Evolutionary conservation across 1,284 basidiomycete species (phyloP).

Genomic region (Pterulicium gracile): DNA sequence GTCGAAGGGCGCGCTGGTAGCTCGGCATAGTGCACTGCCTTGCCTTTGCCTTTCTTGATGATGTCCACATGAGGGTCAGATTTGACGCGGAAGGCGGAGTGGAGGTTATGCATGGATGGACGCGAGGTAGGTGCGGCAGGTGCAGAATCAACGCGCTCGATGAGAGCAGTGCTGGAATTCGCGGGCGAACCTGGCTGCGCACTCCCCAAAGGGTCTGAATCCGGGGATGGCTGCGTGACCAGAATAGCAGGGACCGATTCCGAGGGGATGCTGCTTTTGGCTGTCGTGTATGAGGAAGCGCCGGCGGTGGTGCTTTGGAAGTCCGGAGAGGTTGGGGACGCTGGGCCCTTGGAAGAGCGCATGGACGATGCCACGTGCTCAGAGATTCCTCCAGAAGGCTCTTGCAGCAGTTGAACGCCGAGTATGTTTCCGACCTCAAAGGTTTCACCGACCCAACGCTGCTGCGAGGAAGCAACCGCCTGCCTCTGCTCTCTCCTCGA

Average conservation of each 20-base stretch:
- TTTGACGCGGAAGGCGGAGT: constrained; percentile 10
- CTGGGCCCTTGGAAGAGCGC: constrained; percentile 9
- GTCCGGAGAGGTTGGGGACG: constrained; percentile 3
- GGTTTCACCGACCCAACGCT: constrained; percentile 58
- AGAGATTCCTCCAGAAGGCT: constrained; percentile 14
- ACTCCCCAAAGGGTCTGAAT: no score
- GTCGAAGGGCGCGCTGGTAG: constrained; percentile 31
- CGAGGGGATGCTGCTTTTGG: constrained; percentile 9
- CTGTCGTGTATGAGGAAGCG: constrained; percentile 1
- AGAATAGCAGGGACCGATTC: constrained; percentile 11
- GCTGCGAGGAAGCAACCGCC: constrained; percentile 14
- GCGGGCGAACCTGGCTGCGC: not conserved
- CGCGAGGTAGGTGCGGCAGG: constrained; percentile 10
- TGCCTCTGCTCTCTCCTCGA: constrained; percentile 21
- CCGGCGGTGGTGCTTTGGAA: constrained; percentile 5
- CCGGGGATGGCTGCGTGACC: not conserved
- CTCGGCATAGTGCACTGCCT: constrained; percentile 31
- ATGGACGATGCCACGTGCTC: constrained; percentile 9
- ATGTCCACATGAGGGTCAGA: constrained; percentile 13
- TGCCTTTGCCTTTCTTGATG: constrained; percentile 18
- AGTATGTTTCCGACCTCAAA: constrained; percentile 66
- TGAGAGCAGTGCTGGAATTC: not conserved
- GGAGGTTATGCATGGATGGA: constrained; percentile 14
- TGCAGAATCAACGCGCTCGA: not conserved
- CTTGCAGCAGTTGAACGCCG: constrained; percentile 41